Evolutionary conservation across 345 rosid genomes (phyloP).

Genomic region (Bruguiera sexangula): DNA sequence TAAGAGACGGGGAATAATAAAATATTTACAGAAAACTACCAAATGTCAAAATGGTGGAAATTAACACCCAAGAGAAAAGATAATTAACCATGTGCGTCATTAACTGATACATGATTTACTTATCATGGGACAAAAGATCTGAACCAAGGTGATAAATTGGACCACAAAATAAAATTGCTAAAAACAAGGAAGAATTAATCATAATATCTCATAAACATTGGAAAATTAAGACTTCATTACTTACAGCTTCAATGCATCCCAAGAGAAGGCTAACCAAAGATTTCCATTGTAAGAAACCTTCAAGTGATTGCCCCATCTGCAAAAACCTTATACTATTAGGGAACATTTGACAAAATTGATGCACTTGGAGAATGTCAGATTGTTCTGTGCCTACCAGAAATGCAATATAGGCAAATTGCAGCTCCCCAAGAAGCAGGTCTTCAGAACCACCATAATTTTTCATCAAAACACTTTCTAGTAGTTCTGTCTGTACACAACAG

Average conservation of each 20-base stretch:
- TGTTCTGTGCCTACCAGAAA: constrained; percentile 59
- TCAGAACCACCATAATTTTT: constrained; percentile 70
- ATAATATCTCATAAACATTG: not conserved
- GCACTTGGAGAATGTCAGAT: constrained; percentile 6
- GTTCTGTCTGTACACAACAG: constrained; percentile 48
- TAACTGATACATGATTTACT: too few species aligned
- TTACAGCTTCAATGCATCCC: constrained; percentile 87
- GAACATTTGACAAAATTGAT: constrained; percentile 5
- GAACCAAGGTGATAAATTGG: too few species aligned
- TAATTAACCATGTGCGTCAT: too few species aligned
- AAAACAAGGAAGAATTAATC: not conserved
- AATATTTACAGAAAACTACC: not conserved
- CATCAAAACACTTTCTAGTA: constrained; percentile 54
- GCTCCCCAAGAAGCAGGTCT: constrained; percentile 81
- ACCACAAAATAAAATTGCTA: too few species aligned
- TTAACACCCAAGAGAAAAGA: too few species aligned
- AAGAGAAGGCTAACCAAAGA: constrained; percentile 78
- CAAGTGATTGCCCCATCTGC: constrained; percentile 98
- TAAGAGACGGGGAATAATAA: not conserved
- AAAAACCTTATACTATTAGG: constrained; percentile 16
- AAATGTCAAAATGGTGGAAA: too few species aligned
- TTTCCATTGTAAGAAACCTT: constrained; percentile 91
- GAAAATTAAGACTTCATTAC: constrained; percentile 15
- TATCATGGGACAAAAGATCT: too few species aligned
- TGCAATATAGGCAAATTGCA: constrained; percentile 82